A percentile compares a stretch with the other conserved stretches of the same genome.
These are phyloP conservation scores for Rhododendron henanense DNA, from an alignment of 148 eudicot genomes.

Conservation along the genomic window DNA sequence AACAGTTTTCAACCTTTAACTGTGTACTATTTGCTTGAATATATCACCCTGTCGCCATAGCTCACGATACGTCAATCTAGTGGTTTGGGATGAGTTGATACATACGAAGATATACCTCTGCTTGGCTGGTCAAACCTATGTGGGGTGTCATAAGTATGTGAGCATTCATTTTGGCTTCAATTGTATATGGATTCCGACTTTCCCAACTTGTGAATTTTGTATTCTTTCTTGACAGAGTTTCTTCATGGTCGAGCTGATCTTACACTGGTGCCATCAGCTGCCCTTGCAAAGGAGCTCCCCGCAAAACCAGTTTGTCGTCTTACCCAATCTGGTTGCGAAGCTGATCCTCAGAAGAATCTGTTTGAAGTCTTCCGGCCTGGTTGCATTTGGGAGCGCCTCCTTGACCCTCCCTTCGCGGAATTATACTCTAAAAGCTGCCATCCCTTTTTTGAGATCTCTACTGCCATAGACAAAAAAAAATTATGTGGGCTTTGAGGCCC, in stretches of 20 bases:
- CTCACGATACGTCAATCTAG: not conserved
- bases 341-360: too few relatives aligned
- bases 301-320: too few relatives aligned
- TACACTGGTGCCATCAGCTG: conserved; percentile 93
- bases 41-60: not conserved
- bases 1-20: not conserved
- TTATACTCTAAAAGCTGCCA: too few relatives aligned
- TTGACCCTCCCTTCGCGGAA: too few relatives aligned
- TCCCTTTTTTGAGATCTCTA: too few relatives aligned
- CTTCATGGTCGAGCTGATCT: conserved; percentile 92
- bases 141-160: conserved; percentile 91
- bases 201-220: conserved; percentile 4
- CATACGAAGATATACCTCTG: conserved; percentile 93
- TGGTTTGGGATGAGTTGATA: conserved; percentile 28
- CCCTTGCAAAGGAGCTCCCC: conserved; percentile 78
- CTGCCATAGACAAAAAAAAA: too few relatives aligned
- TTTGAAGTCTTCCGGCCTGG: too few relatives aligned
- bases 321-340: too few relatives aligned
- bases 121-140: conserved; percentile 98
- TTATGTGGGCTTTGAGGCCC: too few relatives aligned
- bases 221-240: conserved; percentile 49
- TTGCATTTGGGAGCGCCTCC: too few relatives aligned
- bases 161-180: conserved; percentile 39
- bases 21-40: not conserved
- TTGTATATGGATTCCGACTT: conserved; percentile 7